phyloP scores from a whole-genome alignment of 352 stramenopile genomes.

The Peronospora farinosa region DNA sequence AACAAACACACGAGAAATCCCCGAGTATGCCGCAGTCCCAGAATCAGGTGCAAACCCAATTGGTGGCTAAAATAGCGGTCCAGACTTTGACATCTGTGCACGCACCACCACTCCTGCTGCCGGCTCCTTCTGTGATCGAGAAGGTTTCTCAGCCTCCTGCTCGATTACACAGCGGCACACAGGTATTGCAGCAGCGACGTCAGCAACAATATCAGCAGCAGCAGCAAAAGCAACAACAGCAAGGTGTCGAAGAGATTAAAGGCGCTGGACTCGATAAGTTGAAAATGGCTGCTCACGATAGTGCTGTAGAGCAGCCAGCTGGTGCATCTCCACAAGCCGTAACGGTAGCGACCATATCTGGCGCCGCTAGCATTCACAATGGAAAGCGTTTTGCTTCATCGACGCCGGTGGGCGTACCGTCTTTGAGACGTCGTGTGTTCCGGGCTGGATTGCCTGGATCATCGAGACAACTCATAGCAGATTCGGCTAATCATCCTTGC shows the following conservation, averaged over 20 bases:
- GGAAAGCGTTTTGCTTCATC: constrained; percentile 14
- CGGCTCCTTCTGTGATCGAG: background rate
- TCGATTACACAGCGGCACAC: constrained; percentile 5
- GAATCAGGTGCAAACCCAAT: constrained; percentile 3
- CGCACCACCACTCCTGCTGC: constrained; percentile 3
- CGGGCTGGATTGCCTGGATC: constrained; percentile 18
- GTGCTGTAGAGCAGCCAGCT: constrained; percentile 6
- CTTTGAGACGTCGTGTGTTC: constrained; percentile 17
- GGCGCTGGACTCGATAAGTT: constrained; percentile 4
- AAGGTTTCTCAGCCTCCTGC: background rate
- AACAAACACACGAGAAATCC: constrained; percentile 2
- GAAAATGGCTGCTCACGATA: constrained; percentile 6
- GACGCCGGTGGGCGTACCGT: constrained; percentile 2
- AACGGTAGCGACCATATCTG: constrained; percentile 3
- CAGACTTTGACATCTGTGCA: constrained; percentile 9
- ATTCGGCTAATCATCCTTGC: constrained; percentile 17
- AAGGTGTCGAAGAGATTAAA: constrained; percentile 17
- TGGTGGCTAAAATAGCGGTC: constrained; percentile 1
- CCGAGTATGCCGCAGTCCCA: background rate
- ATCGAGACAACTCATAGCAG: constrained; percentile 17
- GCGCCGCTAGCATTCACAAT: background rate
- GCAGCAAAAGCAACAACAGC: constrained; percentile 12
- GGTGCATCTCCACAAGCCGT: constrained; percentile 2
- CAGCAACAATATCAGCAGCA: constrained; percentile 12
- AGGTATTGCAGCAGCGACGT: constrained; percentile 10